Percentiles rank a stretch among this genome's conserved stretches.
These are phyloP conservation scores for Mycena vitilis DNA, from an alignment of 768 basidiomycete species.

Conservation along the genomic window DNA sequence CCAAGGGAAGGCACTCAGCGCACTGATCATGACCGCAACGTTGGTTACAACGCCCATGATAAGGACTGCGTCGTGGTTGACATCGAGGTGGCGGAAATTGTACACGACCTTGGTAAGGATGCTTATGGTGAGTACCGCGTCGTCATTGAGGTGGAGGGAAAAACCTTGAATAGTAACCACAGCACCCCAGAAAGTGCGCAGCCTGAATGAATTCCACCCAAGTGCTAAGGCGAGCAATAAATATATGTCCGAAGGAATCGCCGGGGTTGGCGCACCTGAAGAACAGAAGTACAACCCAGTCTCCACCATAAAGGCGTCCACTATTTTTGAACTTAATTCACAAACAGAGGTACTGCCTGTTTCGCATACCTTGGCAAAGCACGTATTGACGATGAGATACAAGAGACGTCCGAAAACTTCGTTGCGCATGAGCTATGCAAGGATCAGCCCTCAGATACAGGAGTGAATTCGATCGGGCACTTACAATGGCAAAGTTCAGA, in stretches of 20 bases:
- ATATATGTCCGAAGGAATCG: not conserved
- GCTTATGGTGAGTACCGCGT: constrained; percentile 70
- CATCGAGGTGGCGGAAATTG: constrained; percentile 61
- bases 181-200: constrained; percentile 77
- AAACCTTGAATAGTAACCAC: constrained; percentile 77
- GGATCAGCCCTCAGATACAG: not conserved
- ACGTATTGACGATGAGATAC: constrained; percentile 73
- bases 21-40: constrained; percentile 66
- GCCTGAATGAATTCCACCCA: constrained; percentile 84
- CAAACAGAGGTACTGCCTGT: not conserved
- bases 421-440: constrained; percentile 64
- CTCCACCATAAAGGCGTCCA: constrained; percentile 82
- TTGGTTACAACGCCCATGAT: constrained; percentile 71
- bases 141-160: constrained; percentile 61
- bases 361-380: constrained; percentile 72
- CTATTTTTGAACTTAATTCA: constrained; percentile 46
- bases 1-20: constrained; percentile 80
- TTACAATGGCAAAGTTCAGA: constrained; percentile 73
- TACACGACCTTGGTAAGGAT: constrained; percentile 69
- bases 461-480: not conserved
- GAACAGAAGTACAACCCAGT: constrained; percentile 77
- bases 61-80: constrained; percentile 67
- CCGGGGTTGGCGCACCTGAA: constrained; percentile 58
- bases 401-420: constrained; percentile 80
- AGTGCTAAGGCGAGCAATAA: constrained; percentile 58